Base-by-base conservation (phyloP, 2,329 filamentous ascomycete species). In the Cucurbitaria berberidis region DNA sequence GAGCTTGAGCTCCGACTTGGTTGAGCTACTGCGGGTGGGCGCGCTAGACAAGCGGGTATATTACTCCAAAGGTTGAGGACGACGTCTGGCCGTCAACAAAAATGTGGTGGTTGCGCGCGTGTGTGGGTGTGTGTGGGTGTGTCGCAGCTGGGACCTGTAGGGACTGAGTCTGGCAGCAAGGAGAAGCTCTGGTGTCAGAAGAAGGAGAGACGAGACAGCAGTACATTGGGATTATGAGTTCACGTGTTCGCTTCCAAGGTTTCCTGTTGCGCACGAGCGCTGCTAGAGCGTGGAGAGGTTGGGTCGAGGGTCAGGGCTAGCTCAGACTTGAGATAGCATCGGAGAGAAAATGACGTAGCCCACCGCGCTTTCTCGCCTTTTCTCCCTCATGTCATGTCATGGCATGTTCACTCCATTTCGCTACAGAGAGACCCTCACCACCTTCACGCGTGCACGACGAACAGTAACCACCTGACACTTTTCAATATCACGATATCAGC, bases 11-110 rank as follows among this genome's bases (percentile, higher is more conserved):
- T 62, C 42, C 49, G 58, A 53, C 63, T 66, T 59, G 57, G 58
- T 55, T 52, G 55, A 63, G 59, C 61, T 69, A 67, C 57, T 66
- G 64, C 58, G 48, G 66, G 53, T 45, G 54, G 54, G 32, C 51
- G 64, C 67, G 59, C 68, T 68, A 71, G 68, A 64, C 59, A 63
- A 64, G 66, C 57, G 57, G 43, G 51, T 53, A 51, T 58, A 56
- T 52, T 63, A 40, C 53, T 60, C 22, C 54, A 53, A 19, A 47
- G 57, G 55, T 53, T 59, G 60, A 59, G 57, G 54, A 48, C 53
- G 46, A 45, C 45, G 39, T 59, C 49, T 59, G 58, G 61, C 60
- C 50, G 55, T 41, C 46, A 59, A 52, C 45, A 45, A 51, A 51
- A 51, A 64, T 63, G 57, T 58, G 43, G 48, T 46, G n/a, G n/a